phyloP scores from a whole-genome alignment of 2,329 filamentous ascomycete genomes.

The Coniosporium uncinatum region DNA sequence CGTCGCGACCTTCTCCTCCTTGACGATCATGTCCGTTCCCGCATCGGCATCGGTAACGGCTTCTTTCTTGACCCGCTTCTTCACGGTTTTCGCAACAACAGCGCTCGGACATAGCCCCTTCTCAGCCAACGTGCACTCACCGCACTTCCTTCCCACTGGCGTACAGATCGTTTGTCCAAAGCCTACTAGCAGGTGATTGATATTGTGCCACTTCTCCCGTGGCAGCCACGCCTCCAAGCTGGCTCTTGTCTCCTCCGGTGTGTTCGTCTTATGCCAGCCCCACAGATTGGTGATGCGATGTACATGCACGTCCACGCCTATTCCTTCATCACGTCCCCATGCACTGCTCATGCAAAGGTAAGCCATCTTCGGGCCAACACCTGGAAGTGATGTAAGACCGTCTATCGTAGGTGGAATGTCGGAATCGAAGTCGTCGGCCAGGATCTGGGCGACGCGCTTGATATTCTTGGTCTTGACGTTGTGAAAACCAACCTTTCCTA shows the following conservation, averaged over 20 bases:
- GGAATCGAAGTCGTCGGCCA: constrained; percentile 62
- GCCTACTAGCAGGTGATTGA: constrained; percentile 85
- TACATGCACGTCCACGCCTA: constrained; percentile 93
- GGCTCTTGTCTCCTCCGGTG: constrained; percentile 74
- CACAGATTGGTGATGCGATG: constrained; percentile 93
- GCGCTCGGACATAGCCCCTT: constrained; percentile 64
- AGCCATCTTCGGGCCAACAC: constrained; percentile 94
- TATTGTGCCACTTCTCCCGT: constrained; percentile 81
- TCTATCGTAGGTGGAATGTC: constrained; percentile 79
- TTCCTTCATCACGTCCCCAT: constrained; percentile 66
- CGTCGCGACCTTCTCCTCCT: constrained; percentile 12
- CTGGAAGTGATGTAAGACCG: constrained; percentile 72
- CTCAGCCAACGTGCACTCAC: constrained; percentile 76
- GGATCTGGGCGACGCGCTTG: constrained; percentile 67
- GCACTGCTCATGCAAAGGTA: constrained; percentile 81
- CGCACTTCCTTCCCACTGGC: constrained; percentile 75
- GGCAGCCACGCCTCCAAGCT: constrained; percentile 81
- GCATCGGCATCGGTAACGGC: constrained; percentile 15
- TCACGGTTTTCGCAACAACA: constrained; percentile 19
- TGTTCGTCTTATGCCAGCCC: constrained; percentile 82
- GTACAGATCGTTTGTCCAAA: constrained; percentile 84
- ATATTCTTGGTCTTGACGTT: constrained; percentile 90
- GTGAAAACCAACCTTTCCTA: constrained; percentile 85
- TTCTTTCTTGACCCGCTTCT: constrained; percentile 17
- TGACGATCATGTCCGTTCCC: constrained; percentile 24